These are phyloP conservation scores for Leccinum sublutescens DNA, from an alignment of 768 basidiomycete genomes.

Conservation along the genomic window DNA sequence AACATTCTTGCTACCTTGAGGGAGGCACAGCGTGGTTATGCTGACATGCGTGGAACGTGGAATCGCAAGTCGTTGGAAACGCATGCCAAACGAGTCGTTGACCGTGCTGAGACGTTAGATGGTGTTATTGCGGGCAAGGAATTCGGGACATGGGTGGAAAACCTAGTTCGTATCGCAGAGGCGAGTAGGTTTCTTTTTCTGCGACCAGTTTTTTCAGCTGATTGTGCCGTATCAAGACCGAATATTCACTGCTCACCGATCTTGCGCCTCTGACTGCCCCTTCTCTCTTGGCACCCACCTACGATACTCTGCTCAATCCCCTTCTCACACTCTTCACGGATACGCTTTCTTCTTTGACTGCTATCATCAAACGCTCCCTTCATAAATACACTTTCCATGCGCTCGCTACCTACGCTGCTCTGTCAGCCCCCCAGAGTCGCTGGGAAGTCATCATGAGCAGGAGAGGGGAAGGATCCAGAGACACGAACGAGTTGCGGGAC, in stretches of 20 bases:
- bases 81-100: slow-evolving; percentile 66
- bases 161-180: slow-evolving; percentile 64
- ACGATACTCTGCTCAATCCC: slow-evolving; percentile 58
- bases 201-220: background rate
- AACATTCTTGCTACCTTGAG: slow-evolving; percentile 62
- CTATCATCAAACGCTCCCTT: slow-evolving; percentile 72
- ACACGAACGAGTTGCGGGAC: slow-evolving; percentile 70
- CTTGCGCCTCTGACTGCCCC: slow-evolving; percentile 59
- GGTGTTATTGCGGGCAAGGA: slow-evolving; percentile 65
- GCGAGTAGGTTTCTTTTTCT: slow-evolving; percentile 34
- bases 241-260: slow-evolving; percentile 62
- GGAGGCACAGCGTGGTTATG: slow-evolving; percentile 80
- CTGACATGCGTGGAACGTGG: slow-evolving; percentile 85
- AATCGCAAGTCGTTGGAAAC: slow-evolving; percentile 69
- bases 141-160: slow-evolving; percentile 68
- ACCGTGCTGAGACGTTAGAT: slow-evolving; percentile 68
- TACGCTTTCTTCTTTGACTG: slow-evolving; percentile 60
- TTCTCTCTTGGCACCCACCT: slow-evolving; percentile 55
- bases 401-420: slow-evolving; percentile 61
- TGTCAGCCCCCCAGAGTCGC: slow-evolving; percentile 53
- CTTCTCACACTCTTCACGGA: slow-evolving; percentile 63
- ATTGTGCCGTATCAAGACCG: slow-evolving; percentile 43
- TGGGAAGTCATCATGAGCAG: slow-evolving; percentile 67
- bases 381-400: slow-evolving; percentile 81
- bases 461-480: slow-evolving; percentile 45